Conservation (phyloP, 73 alveolate genomes). For the Paramecium biaurelia region DNA sequence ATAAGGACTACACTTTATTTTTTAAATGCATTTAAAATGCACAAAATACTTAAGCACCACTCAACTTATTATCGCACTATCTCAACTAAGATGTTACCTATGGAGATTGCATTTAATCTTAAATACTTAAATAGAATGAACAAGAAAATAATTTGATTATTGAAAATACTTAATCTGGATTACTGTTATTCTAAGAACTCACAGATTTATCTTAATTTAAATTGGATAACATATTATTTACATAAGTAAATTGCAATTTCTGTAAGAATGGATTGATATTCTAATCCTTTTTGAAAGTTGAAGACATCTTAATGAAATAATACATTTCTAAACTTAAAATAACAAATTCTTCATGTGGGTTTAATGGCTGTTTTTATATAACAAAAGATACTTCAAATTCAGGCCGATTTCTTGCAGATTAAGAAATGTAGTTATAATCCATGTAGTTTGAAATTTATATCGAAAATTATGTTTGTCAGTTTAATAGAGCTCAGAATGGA, state of each 20-base stretch:
- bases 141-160: not conserved
- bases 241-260: not conserved
- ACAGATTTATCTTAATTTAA: not conserved
- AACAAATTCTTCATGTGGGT: not conserved
- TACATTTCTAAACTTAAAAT: not conserved
- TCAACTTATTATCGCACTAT: not conserved
- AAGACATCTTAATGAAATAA: not conserved
- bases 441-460: not conserved
- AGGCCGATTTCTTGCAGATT: not conserved
- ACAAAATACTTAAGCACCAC: not conserved
- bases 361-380: not conserved
- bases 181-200: not conserved
- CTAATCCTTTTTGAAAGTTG: not conserved
- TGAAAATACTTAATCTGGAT: not conserved
- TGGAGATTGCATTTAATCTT: not conserved
- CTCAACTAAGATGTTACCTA: not conserved
- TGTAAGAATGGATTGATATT: not conserved
- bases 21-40: not conserved
- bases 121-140: not conserved
- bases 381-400: not conserved
- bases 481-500: not conserved
- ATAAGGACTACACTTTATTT: not conserved
- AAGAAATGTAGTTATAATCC: not conserved
- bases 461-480: not conserved
- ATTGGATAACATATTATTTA: not conserved